phyloP scores from a whole-genome alignment of 495 filamentous ascomycete genomes.

The Tetracladium setigerum region DNA sequence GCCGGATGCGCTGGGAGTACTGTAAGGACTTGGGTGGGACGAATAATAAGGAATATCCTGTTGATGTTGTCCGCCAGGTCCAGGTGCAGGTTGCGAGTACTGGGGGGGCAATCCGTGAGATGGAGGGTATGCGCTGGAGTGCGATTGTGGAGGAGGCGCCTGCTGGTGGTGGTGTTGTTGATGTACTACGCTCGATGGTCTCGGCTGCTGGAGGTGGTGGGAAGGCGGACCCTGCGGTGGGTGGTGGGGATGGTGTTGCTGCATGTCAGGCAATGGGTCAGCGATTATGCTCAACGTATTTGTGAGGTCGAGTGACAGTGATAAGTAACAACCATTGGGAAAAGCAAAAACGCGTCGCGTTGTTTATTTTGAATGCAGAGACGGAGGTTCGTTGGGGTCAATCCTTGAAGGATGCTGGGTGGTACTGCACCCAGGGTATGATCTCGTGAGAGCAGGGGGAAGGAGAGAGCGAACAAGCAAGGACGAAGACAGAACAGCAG shows the following conservation, averaged over 20 bases:
- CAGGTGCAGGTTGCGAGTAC: slow-evolving; percentile 42
- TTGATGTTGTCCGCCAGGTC: slow-evolving; percentile 42
- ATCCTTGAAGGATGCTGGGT: slow-evolving; percentile 23
- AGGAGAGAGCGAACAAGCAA: no score
- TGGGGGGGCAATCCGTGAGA: slow-evolving; percentile 35
- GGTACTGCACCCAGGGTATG: slow-evolving; percentile 14
- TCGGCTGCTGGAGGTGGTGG: slow-evolving; percentile 50
- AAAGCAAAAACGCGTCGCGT: slow-evolving; percentile 21
- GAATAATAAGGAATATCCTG: slow-evolving; percentile 66
- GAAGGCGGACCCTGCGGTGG: slow-evolving; percentile 41
- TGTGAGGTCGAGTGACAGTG: slow-evolving; percentile 14
- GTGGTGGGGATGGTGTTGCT: slow-evolving; percentile 51
- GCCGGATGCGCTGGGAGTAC: slow-evolving; percentile 58
- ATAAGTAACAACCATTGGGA: slow-evolving; percentile 23
- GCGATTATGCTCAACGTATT: slow-evolving; percentile 7
- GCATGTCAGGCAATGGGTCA: slow-evolving; percentile 29
- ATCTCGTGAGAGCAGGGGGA: slow-evolving; percentile 8
- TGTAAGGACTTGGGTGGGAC: slow-evolving; percentile 63
- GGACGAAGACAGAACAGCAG: slow-evolving; percentile 1
- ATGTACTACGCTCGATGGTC: slow-evolving; percentile 56
- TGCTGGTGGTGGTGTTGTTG: slow-evolving; percentile 54
- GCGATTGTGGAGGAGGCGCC: slow-evolving; percentile 34
- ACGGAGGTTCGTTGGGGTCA: slow-evolving; percentile 16
- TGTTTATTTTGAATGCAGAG: slow-evolving; percentile 20
- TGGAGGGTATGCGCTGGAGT: slow-evolving; percentile 51